Conservation (phyloP, 2,329 filamentous ascomycete species). For the Didymella keratinophila region DNA sequence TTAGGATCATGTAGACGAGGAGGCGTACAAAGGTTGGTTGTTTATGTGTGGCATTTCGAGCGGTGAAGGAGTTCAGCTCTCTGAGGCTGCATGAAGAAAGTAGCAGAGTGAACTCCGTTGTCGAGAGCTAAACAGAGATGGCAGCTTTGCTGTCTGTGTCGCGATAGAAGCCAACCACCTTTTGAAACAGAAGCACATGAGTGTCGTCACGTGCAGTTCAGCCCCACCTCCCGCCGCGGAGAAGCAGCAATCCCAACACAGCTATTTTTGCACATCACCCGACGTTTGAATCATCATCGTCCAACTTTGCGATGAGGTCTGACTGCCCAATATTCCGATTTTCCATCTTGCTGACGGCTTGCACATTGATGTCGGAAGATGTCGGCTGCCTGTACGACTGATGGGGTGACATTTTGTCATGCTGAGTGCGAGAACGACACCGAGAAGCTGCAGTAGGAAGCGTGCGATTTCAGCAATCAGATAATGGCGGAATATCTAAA, state of each 20-base stretch:
- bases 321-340: background rate
- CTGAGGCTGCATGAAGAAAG: no score
- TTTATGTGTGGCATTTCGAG: no score
- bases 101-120: no score
- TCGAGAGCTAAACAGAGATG: no score
- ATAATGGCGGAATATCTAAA: background rate
- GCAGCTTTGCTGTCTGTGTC: no score
- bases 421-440: constrained; percentile 4
- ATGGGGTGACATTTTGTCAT: constrained; percentile 19
- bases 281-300: constrained; percentile 9
- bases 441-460: background rate
- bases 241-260: background rate
- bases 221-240: constrained; percentile 12
- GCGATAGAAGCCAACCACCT: no score
- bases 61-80: no score
- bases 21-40: no score
- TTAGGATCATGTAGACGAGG: no score
- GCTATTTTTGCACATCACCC: constrained; percentile 16
- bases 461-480: background rate
- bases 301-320: background rate
- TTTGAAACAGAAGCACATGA: no score
- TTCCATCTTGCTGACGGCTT: constrained; percentile 5
- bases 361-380: constrained; percentile 8
- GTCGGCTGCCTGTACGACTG: constrained; percentile 4
- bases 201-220: background rate